A percentile compares a stretch with the other conserved stretches of the same genome.
Conservation (phyloP, 768 basidiomycete species). For the Vishniacozyma victoriae region DNA sequence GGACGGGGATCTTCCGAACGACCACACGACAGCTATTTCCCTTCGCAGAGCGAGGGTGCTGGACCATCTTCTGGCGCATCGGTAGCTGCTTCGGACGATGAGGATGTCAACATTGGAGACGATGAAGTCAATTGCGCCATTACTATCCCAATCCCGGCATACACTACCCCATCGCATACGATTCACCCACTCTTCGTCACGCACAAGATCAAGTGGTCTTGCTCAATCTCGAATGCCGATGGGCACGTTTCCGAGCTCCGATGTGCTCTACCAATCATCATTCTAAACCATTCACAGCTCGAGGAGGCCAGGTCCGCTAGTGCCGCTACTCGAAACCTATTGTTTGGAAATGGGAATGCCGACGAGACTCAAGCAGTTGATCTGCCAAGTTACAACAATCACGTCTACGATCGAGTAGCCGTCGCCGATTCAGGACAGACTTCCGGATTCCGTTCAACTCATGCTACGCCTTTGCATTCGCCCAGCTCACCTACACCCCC, state of each 20-base stretch:
- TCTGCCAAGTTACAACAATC: conserved; percentile 81
- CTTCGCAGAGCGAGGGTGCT: not conserved
- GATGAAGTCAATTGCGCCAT: conserved; percentile 57
- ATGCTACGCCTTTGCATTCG: conserved; percentile 27
- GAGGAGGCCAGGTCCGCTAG: conserved; percentile 70
- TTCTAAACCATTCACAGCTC: conserved; percentile 68
- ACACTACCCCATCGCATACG: conserved; percentile 62
- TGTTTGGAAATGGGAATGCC: conserved; percentile 52
- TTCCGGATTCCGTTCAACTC: conserved; percentile 16
- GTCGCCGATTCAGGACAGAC: conserved; percentile 43
- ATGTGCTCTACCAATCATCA: conserved; percentile 81
- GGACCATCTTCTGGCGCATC: too few species aligned
- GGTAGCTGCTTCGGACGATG: conserved; percentile 5
- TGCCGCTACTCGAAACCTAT: conserved; percentile 66
- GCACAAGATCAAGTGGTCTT: conserved; percentile 63
- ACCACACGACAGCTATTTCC: conserved; percentile 1
- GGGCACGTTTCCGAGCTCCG: conserved; percentile 92
- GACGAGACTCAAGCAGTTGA: conserved; percentile 62
- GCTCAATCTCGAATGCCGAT: conserved; percentile 74
- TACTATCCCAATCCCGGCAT: conserved; percentile 58
- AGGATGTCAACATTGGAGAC: conserved; percentile 24
- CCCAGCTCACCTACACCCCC: conserved; percentile 34
- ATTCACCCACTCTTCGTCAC: conserved; percentile 68
- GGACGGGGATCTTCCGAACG: not conserved
- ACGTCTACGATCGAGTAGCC: conserved; percentile 78